Conservation (phyloP, 2,329 filamentous ascomycete genomes). For the Phialophora tarda region DNA sequence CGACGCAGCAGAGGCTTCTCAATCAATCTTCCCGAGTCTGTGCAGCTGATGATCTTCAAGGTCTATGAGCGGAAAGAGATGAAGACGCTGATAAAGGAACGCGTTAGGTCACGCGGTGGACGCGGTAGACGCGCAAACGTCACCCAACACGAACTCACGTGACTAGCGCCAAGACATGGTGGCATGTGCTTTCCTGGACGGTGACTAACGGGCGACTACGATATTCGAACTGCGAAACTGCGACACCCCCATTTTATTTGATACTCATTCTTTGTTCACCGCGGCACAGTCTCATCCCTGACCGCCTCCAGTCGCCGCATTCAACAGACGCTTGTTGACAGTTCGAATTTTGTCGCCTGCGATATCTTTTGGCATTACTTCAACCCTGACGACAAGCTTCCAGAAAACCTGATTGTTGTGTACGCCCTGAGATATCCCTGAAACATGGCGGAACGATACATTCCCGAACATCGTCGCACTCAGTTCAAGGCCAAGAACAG, state of each 20-base stretch:
- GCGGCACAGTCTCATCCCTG: slow-evolving; percentile 31
- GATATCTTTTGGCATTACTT: slow-evolving; percentile 5
- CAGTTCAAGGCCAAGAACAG: slow-evolving; percentile 99
- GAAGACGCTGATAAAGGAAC: background rate
- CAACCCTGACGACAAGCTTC: slow-evolving; percentile 10
- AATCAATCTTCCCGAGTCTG: background rate
- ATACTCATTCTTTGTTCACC: slow-evolving; percentile 18
- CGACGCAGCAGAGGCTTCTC: background rate
- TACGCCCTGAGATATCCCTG: slow-evolving; percentile 40
- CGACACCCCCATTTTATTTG: slow-evolving; percentile 22
- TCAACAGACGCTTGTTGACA: background rate
- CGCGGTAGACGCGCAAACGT: background rate
- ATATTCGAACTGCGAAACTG: slow-evolving; percentile 16
- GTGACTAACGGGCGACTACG: slow-evolving; percentile 17
- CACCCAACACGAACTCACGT: slow-evolving; percentile 20
- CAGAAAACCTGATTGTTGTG: slow-evolving; percentile 11
- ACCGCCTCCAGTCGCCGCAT: slow-evolving; percentile 16
- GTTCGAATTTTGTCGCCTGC: background rate
- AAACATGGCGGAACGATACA: slow-evolving; percentile 97
- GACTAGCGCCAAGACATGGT: slow-evolving; percentile 29
- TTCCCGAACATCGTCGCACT: slow-evolving; percentile 97
- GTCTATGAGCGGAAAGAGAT: background rate
- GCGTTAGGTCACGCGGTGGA: background rate
- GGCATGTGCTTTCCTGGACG: slow-evolving; percentile 23
- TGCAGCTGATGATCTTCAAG: background rate